Conservation (phyloP, 2,329 filamentous ascomycete genomes). For the Cercospora sp. region DNA sequence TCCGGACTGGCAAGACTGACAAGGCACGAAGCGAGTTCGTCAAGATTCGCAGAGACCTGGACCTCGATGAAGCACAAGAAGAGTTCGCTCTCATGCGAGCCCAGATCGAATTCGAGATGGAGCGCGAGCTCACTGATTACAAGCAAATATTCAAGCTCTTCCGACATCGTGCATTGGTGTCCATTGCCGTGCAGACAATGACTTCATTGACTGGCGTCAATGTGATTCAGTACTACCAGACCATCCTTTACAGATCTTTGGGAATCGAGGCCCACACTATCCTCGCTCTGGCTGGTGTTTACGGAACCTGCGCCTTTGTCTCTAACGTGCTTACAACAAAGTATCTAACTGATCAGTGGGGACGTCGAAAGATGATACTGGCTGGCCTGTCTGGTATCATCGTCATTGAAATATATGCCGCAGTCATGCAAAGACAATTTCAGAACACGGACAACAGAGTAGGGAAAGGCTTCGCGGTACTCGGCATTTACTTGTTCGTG, state of each 20-base stretch:
- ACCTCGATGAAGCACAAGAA: conserved; percentile 47
- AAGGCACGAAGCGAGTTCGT: conserved; percentile 51
- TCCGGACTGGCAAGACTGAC: conserved; percentile 53
- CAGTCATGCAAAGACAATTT: conserved; percentile 60
- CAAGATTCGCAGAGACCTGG: conserved; percentile 51
- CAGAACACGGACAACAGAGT: conserved; percentile 56
- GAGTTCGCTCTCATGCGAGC: conserved; percentile 57
- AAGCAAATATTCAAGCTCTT: conserved; percentile 55
- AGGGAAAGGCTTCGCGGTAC: conserved; percentile 60
- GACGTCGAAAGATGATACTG: conserved; percentile 60
- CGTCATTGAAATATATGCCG: conserved; percentile 59
- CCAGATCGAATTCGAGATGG: conserved; percentile 56
- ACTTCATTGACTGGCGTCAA: conserved; percentile 59
- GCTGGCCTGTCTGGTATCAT: conserved; percentile 54
- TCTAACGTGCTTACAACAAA: conserved; percentile 54
- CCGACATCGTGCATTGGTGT: conserved; percentile 54
- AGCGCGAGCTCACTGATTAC: conserved; percentile 55
- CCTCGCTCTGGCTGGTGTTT: conserved; percentile 56
- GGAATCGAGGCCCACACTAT: conserved; percentile 54
- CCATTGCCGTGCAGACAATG: conserved; percentile 59
- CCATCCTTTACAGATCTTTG: conserved; percentile 56
- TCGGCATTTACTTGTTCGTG: conserved; percentile 61
- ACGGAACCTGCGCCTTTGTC: conserved; percentile 55
- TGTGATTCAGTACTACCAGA: conserved; percentile 52
- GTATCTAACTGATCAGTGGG: conserved; percentile 59